These are phyloP conservation scores for Zygoascus hellenicus DNA, from an alignment of 1,139 yeast genomes.

Conservation along the genomic window DNA sequence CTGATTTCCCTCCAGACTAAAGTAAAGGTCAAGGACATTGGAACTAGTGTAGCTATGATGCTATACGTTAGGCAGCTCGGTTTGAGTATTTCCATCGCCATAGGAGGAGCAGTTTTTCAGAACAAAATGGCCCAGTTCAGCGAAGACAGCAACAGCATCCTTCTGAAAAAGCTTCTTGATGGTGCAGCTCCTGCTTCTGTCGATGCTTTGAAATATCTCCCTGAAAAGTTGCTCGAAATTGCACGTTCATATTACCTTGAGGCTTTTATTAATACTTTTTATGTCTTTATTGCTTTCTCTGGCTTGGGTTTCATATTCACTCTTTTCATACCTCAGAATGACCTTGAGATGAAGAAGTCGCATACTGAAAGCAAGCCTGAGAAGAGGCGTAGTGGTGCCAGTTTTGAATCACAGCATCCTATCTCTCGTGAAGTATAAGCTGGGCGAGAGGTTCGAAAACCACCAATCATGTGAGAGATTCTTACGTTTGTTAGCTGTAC, in stretches of 20 bases:
- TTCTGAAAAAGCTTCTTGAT: constrained; percentile 14
- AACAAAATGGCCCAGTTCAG: constrained; percentile 21
- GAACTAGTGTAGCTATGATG: constrained; percentile 24
- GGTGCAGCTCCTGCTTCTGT: constrained; percentile 24
- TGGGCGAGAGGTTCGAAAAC: no score
- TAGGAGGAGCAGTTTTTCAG: constrained; percentile 27
- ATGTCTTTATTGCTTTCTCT: constrained; percentile 22
- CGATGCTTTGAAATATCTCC: constrained; percentile 18
- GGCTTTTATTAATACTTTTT: constrained; percentile 21
- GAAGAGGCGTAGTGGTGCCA: not conserved
- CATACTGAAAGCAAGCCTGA: not conserved
- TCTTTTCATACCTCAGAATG: constrained; percentile 23
- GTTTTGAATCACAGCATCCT: constrained; percentile 1
- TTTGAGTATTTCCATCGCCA: constrained; percentile 25
- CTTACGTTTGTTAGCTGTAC: no score
- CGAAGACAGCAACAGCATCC: constrained; percentile 5
- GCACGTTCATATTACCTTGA: constrained; percentile 19
- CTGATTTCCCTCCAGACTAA: constrained; percentile 24
- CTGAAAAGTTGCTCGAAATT: constrained; percentile 10
- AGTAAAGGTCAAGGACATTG: constrained; percentile 22
- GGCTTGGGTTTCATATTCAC: constrained; percentile 20
- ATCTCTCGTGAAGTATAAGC: not conserved
- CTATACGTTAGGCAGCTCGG: constrained; percentile 25
- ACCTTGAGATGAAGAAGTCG: constrained; percentile 15
- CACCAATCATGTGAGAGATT: no score